phyloP scores from a whole-genome alignment of 345 rosid species.

The Citropsis articulata region DNA sequence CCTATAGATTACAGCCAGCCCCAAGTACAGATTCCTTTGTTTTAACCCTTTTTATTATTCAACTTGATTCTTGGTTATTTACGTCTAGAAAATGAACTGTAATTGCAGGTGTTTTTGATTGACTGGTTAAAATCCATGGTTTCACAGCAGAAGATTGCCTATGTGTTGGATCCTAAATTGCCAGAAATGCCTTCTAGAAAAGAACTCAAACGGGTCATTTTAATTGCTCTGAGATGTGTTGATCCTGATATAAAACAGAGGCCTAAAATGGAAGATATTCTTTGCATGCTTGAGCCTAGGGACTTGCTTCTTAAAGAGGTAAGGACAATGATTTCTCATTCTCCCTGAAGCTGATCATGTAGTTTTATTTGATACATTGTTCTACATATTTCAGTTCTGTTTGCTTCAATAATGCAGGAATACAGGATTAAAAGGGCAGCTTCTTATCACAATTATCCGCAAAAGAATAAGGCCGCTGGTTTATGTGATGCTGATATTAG shows the following conservation, averaged over 20 bases:
- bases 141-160: conserved; percentile 38
- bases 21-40: conserved; percentile 28
- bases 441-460: conserved; percentile 4
- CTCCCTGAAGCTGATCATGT: not conserved
- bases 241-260: conserved; percentile 57
- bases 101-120: conserved; percentile 43
- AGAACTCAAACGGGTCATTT: conserved; percentile 60
- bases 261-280: conserved; percentile 72
- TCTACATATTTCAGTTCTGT: not conserved
- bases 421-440: conserved; percentile 18
- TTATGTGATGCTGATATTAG: not conserved
- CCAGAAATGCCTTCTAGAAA: conserved; percentile 46
- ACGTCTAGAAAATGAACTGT: not conserved
- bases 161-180: conserved; percentile 58
- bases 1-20: conserved; percentile 51
- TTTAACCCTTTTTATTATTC: not conserved
- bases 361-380: not conserved
- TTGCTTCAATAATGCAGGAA: conserved; percentile 28
- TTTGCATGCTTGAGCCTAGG: conserved; percentile 72
- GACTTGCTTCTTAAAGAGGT: conserved; percentile 59
- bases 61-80: not conserved
- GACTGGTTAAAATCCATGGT: conserved; percentile 78
- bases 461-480: conserved; percentile 14
- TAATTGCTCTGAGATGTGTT: conserved; percentile 64
- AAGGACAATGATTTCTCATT: conserved; percentile 9